phyloP scores from a whole-genome alignment of 106 monocot species.

The Posidonia australis region DNA sequence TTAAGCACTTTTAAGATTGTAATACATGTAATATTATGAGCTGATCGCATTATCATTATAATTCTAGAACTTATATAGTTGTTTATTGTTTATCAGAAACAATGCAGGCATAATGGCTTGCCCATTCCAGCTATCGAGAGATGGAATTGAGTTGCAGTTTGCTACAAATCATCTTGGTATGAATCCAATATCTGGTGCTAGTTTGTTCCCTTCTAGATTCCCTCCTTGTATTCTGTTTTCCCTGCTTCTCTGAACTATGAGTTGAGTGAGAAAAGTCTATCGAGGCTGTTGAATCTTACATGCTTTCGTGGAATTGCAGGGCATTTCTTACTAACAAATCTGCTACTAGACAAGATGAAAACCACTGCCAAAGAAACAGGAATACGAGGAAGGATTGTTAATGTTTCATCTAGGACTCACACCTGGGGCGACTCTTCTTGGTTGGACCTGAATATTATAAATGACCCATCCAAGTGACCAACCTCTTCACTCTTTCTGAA shows the following conservation, averaged over 20 bases:
- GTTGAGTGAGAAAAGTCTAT: not conserved
- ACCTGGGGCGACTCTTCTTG: constrained; percentile 30
- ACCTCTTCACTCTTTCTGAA: not conserved
- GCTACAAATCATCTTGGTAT: constrained; percentile 83
- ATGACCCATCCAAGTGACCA: constrained; percentile 40
- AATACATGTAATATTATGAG: too few species aligned
- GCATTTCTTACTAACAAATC: constrained; percentile 63
- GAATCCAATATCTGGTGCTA: not conserved
- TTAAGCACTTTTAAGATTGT: constrained; percentile 11
- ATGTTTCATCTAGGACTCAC: constrained; percentile 60
- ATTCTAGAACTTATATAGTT: not conserved
- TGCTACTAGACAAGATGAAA: constrained; percentile 77
- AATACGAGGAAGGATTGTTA: constrained; percentile 72
- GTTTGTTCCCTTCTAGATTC: not conserved
- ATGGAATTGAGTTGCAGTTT: constrained; percentile 86
- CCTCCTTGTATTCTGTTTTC: not conserved
- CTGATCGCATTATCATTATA: not conserved
- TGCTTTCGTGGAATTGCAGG: constrained; percentile 17
- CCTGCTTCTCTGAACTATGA: not conserved
- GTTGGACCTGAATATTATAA: constrained; percentile 47
- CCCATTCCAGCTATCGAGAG: constrained; percentile 56
- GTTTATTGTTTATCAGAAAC: constrained; percentile 29
- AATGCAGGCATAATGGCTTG: constrained; percentile 81
- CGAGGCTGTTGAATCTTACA: not conserved
- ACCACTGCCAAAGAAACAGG: constrained; percentile 73